Base-by-base conservation (phyloP, 2,329 filamentous ascomycete species). In the Aureobasidium sp. region DNA sequence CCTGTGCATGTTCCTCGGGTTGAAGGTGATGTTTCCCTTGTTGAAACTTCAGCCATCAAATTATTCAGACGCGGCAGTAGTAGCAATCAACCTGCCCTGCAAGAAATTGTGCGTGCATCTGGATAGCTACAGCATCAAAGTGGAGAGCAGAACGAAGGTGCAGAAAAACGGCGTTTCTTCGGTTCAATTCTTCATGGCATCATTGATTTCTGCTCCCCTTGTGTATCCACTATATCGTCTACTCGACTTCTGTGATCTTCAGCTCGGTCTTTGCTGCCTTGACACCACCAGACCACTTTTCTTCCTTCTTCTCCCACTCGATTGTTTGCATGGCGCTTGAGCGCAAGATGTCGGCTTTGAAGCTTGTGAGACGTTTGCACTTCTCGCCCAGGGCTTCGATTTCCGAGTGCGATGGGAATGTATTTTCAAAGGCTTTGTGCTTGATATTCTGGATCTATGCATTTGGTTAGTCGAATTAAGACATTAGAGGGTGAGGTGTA, bases 321-420 rank as follows among this genome's bases (percentile, higher is more conserved):
- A 74, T 66, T 17, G 68, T 66, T 10, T 68, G 70, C 31, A 73
- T 67, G 23, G 63, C 69, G 4, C 65, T 68, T 8, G 70, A 71
- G 15, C 73, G 68, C 57, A 75, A 62, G 17, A 75, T 67, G 45
- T 69, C 74, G 11, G 69, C 73, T 61, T 71, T 72, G 67, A 75
- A 73, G 53, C 65, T 68, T 27, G 67, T 66, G 33, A 75, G 64
- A 42, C 73, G 73, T 13, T 65, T 64, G 45, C 71, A 73, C 50
- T 71, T 70, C 25, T 65, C 65, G 15, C 66, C 64, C 19, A 75
- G 64, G n/a, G 64, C 62, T 17, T 68, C 63, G 67, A 75, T 68
- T 10, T 75, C 73, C n/a, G 66, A 63, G 1, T 64, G 62, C 2
- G 70, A 67, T 0, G 72, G 72, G 63, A 74, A 73, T 1, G 69